phyloP scores from a whole-genome alignment of 1,139 yeast species.

The Ashbya aceris region DNA sequence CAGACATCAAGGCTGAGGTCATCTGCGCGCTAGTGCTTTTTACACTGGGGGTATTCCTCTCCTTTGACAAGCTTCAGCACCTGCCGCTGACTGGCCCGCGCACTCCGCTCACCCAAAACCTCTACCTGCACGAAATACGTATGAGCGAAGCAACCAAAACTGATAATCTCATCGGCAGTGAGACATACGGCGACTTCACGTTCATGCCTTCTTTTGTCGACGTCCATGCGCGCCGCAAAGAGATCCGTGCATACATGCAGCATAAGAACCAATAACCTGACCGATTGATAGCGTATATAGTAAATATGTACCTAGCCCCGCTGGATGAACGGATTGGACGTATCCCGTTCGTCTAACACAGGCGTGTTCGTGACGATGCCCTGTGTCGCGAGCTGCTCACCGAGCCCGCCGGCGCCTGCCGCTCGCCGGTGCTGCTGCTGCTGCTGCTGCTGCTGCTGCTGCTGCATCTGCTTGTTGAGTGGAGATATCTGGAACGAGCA shows the following conservation, averaged over 20 bases:
- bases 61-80: constrained; percentile 20
- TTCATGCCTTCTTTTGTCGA: constrained; percentile 24
- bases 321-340: constrained; percentile 6
- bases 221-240: constrained; percentile 20
- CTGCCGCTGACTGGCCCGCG: constrained; percentile 17
- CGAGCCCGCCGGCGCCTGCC: neutral
- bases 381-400: constrained; percentile 1
- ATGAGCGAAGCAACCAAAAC: constrained; percentile 24
- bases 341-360: constrained; percentile 4
- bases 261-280: constrained; percentile 7
- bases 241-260: constrained; percentile 15
- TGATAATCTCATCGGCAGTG: constrained; percentile 24
- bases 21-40: constrained; percentile 19
- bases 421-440: neutral
- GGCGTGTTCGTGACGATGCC: constrained; percentile 3
- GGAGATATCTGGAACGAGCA: constrained; percentile 5
- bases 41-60: constrained; percentile 18
- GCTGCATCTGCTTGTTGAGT: constrained; percentile 4
- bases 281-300: constrained; percentile 1
- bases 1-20: constrained; percentile 26
- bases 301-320: constrained; percentile 1
- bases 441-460: constrained; percentile 4
- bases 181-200: constrained; percentile 26
- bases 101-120: constrained; percentile 13
- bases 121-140: constrained; percentile 24